A percentile compares a stretch with the other conserved stretches of the same genome.
Conservation (phyloP, 331 rosid species). For the Telfairia occidentalis region DNA sequence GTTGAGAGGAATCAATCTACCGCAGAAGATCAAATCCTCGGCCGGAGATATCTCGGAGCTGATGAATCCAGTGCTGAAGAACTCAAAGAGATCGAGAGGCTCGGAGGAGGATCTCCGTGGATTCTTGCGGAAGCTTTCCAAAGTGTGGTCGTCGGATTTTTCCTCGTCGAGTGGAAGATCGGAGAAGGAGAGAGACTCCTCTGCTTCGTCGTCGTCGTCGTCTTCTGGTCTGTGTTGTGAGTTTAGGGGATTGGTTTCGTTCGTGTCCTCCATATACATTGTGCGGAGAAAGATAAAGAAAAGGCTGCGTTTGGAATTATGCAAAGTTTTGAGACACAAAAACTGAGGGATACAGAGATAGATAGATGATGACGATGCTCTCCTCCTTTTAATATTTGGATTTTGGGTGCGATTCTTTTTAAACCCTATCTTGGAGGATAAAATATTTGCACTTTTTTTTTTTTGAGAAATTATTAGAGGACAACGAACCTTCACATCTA, state of each 20-base stretch:
- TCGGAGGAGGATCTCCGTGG: slow-evolving; percentile 32
- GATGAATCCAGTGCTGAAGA: slow-evolving; percentile 35
- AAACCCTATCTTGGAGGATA: background rate
- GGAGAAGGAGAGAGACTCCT: slow-evolving; percentile 63
- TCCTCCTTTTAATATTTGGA: background rate
- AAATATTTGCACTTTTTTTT: background rate
- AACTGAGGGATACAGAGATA: background rate
- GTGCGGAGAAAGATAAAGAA: background rate
- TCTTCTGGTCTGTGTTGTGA: background rate
- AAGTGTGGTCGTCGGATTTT: slow-evolving; percentile 10
- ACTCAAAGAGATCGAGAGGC: slow-evolving; percentile 36
- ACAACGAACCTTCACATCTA: no score
- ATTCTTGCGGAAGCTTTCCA: slow-evolving; percentile 24
- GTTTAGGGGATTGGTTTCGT: background rate
- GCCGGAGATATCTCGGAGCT: slow-evolving; percentile 50
- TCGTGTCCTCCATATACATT: background rate
- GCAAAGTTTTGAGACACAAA: background rate
- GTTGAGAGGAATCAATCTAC: slow-evolving; percentile 55
- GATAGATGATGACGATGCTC: slow-evolving; percentile 3
- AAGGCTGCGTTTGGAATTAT: background rate
- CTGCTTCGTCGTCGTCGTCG: slow-evolving; percentile 18
- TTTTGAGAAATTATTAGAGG: no score
- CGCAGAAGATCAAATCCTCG: slow-evolving; percentile 66
- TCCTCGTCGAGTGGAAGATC: slow-evolving; percentile 46
- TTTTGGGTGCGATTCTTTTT: background rate